These are phyloP conservation scores for Phytophthora agathidicida DNA, from an alignment of 352 stramenopile genomes.

Conservation along the genomic window DNA sequence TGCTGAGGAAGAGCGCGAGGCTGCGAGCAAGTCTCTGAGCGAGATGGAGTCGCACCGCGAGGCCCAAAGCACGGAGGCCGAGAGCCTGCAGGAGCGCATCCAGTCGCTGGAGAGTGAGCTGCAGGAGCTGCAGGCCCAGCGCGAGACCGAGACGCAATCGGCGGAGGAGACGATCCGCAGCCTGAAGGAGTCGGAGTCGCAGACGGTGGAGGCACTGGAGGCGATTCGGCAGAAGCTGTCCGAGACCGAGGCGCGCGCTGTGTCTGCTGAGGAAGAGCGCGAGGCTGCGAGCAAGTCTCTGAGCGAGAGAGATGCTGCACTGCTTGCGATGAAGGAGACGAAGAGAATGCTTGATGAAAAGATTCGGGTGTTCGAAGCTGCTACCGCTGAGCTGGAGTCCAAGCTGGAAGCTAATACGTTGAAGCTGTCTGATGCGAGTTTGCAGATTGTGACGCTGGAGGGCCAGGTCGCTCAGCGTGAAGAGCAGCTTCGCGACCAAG, in stretches of 20 bases:
- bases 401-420: slow-evolving; percentile 8
- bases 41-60: slow-evolving; percentile 13
- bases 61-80: slow-evolving; percentile 1
- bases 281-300: background rate
- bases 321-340: background rate
- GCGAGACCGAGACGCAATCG: slow-evolving; percentile 6
- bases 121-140: slow-evolving; percentile 7
- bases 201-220: slow-evolving; percentile 4
- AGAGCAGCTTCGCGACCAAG: slow-evolving; percentile 17
- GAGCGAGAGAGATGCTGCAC: background rate
- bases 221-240: slow-evolving; percentile 15
- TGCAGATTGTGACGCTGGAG: slow-evolving; percentile 25
- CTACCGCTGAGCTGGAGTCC: background rate
- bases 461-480: slow-evolving; percentile 23
- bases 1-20: slow-evolving; percentile 5
- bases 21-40: slow-evolving; percentile 7
- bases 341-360: background rate
- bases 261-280: slow-evolving; percentile 21
- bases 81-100: slow-evolving; percentile 11
- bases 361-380: background rate
- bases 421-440: slow-evolving; percentile 3
- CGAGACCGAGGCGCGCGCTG: slow-evolving; percentile 5
- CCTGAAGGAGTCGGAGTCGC: slow-evolving; percentile 4
- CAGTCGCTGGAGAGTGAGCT: slow-evolving; percentile 12
- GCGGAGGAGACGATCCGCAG: slow-evolving; percentile 10